Evolutionary conservation across 441 rosid species (phyloP), one percentile per base, ranked within the genome.

Genomic region (Jatropha multifida): DNA sequence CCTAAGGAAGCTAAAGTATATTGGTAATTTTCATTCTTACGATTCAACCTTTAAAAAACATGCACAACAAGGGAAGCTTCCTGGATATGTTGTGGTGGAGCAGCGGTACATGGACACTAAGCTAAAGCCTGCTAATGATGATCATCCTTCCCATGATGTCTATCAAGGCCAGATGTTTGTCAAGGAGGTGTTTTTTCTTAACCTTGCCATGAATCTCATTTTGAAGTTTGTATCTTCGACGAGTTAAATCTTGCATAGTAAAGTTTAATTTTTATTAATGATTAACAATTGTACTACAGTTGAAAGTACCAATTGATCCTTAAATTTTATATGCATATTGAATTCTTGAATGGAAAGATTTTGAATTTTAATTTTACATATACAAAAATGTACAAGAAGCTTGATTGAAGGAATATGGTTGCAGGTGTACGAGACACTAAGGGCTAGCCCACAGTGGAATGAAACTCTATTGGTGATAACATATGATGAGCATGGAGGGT

Each of bases 401-500:
- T 32, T 32, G 32, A 32, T 32, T 32, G 32, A 32, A 32, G 2
- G 32, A 32, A 26, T 27, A 8, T 44, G 14, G 10, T 4, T 73
- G 68, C 61, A 90, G 88, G 97, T 94, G 75, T 94, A 92, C 68
- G 98, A 94, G 87, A 89, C 89, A 4, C 77, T 94, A 72, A 86
- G 97, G 81, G 86, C 86, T 1, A 91, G 98, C 69, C 97, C 97
- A 42, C 97, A 92, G 77, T 92, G 98, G 98, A 89, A 88, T n/a
- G 82, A 90, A 32, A 92, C 90, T 1, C 78, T 92, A 23, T 59
- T 94, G 14, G 66, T 94, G 54, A 92, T 94, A 76, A 94, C 94
- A 11, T 94, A 92, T 42, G 98, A 94, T 63, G 97, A 94, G 81
- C 98, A 94, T 20, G 98, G 98, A 6, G 98, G 97, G 4, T 94